Base-by-base conservation (phyloP, 345 rosid species). In the Gossypium stocksii region DNA sequence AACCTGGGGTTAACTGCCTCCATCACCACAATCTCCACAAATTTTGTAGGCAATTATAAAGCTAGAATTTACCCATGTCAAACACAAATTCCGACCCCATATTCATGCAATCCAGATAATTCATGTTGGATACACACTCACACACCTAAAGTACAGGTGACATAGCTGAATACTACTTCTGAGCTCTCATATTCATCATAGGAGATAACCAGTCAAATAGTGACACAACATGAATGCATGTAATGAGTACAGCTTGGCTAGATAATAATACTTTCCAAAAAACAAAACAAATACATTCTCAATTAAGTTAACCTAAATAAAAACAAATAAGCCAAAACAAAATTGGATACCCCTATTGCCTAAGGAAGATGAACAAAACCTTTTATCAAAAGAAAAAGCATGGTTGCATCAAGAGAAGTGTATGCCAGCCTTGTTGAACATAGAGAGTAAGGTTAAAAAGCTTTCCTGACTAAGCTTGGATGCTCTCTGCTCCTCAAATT, bases 381-480 rank as follows among this genome's bases (percentile, higher is more conserved):
- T 4, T 34, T 34, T 27, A 59, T 59, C 1, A 27, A 25, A 59
- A 13, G 38, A 57, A 57, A 44, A 1, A 12, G 9, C 14, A 25
- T 4, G 2, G 17, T 25, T 60, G 64, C 64, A 60, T 60, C 64
- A 60, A 27, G 64, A 25, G 64, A 60, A 60, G 41, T 60, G 64
- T 27, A 60, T 27, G 41, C 64, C 64, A 6, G 41, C 64, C 64
- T 25, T 60, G 64, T 60, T 60, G 64, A 60, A 60, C 64, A 87
- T 82, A 43, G 98, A 89, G 57, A 94, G 93, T 34, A 90, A 77
- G 82, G 86, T 88, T 73, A 94, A 79, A 82, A 94, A 94, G 82
- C 91, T 94, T 77, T 90, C 91, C 44, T 92, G 97, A 0, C 93
- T 63, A 38, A 91, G 83, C 78, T 89, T 91, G 5, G 94, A 91